Evolutionary conservation across 1,139 yeast genomes (phyloP).

Genomic region (Pichia sp.): DNA sequence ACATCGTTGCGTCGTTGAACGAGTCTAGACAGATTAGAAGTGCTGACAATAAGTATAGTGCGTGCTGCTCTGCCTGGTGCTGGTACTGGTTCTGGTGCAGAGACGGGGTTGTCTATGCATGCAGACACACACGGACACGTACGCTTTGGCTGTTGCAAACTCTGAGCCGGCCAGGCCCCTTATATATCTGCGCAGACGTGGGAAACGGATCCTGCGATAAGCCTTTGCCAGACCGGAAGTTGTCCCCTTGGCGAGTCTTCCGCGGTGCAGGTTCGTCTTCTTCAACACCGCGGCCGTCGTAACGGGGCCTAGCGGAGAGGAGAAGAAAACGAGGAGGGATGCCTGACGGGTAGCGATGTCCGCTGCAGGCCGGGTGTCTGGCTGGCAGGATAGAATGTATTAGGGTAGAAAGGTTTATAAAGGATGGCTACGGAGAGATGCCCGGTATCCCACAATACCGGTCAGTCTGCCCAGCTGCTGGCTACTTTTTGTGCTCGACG

Average conservation of each 20-base stretch:
- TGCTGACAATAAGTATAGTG: too few species aligned
- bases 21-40: neutral
- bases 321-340: neutral
- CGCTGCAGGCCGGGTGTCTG: neutral
- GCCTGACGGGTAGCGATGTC: neutral
- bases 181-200: neutral
- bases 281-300: neutral
- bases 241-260: neutral
- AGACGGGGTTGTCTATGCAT: neutral
- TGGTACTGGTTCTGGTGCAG: neutral
- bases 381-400: too few species aligned
- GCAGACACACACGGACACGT: neutral
- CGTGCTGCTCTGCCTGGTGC: too few species aligned
- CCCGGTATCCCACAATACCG: neutral
- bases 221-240: neutral
- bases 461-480: too few species aligned
- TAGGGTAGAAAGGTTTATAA: neutral
- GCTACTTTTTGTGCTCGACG: constrained; percentile 37
- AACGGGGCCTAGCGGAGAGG: too few species aligned
- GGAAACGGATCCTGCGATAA: neutral
- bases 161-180: neutral
- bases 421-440: neutral
- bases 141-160: neutral
- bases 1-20: neutral
- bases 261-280: constrained; percentile 4